phyloP scores from a whole-genome alignment of 2,329 filamentous ascomycete genomes.

The Pseudogymnoascus sp. region DNA sequence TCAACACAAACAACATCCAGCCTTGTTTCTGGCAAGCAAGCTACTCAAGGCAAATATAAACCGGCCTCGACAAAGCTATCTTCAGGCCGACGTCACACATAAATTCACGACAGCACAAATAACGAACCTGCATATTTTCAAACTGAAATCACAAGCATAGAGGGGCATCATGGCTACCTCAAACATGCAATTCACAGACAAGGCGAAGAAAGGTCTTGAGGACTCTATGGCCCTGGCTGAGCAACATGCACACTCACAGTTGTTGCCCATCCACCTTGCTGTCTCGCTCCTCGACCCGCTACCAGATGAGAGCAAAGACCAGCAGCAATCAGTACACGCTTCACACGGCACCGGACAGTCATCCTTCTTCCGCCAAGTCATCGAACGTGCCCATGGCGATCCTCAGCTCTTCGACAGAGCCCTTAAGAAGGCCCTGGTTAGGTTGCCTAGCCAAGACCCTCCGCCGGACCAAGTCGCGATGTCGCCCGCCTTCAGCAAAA shows the following conservation, averaged over 20 bases:
- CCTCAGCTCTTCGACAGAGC: conserved; percentile 79
- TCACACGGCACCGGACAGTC: conserved; percentile 52
- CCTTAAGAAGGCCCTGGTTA: conserved; percentile 85
- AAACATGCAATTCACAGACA: conserved; percentile 87
- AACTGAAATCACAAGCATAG: neutral
- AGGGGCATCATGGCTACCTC: conserved; percentile 52
- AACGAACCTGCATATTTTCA: neutral
- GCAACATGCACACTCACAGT: conserved; percentile 85
- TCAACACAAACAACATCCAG: neutral
- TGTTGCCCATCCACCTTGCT: conserved; percentile 83
- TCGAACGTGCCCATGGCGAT: conserved; percentile 90
- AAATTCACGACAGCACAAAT: neutral
- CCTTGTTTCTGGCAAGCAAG: neutral
- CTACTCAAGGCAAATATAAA: neutral
- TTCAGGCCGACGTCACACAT: neutral
- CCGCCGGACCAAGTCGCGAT: conserved; percentile 83
- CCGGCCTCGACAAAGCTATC: neutral
- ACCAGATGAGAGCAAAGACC: conserved; percentile 70
- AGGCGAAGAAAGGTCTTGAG: conserved; percentile 80
- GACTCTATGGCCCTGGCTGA: conserved; percentile 83
- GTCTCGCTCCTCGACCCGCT: conserved; percentile 72
- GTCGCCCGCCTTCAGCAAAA: conserved; percentile 71
- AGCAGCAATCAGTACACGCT: conserved; percentile 58
- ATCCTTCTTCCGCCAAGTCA: conserved; percentile 89
- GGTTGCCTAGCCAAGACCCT: conserved; percentile 87